Evolutionary conservation across 345 rosid species (phyloP).

Genomic region (Ceriops decandra): DNA sequence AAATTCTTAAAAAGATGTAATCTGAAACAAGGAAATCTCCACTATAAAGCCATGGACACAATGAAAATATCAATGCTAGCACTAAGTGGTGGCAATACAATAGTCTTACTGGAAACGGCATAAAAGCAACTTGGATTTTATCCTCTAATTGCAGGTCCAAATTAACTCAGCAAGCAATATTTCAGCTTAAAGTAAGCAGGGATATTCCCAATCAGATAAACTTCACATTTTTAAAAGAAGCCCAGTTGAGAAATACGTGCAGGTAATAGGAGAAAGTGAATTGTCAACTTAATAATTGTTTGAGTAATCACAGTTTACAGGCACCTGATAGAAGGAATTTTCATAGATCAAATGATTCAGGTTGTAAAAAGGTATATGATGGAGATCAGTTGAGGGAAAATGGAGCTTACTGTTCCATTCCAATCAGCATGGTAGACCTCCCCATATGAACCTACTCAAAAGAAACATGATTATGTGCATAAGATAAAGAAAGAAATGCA

Average conservation of each 20-base stretch:
- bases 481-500: background rate
- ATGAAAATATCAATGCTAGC: background rate
- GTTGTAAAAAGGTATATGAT: background rate
- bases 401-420: constrained; percentile 88
- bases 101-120: background rate
- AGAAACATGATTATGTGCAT: constrained; percentile 6
- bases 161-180: background rate
- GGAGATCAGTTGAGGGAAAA: constrained; percentile 9
- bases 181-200: background rate
- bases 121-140: background rate
- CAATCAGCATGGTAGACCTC: constrained; percentile 98
- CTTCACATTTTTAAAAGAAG: background rate
- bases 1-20: background rate
- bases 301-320: background rate
- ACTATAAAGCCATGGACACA: constrained; percentile 7
- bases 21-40: background rate
- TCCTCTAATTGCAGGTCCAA: background rate
- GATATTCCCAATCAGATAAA: background rate
- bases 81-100: background rate
- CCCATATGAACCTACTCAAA: constrained; percentile 84
- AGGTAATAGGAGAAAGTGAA: background rate
- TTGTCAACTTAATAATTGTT: background rate
- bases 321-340: background rate
- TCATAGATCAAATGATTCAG: background rate
- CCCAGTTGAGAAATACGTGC: background rate